Evolutionary conservation across 805 yeast genomes (phyloP).

Genomic region (Pichia gijzeniarum): DNA sequence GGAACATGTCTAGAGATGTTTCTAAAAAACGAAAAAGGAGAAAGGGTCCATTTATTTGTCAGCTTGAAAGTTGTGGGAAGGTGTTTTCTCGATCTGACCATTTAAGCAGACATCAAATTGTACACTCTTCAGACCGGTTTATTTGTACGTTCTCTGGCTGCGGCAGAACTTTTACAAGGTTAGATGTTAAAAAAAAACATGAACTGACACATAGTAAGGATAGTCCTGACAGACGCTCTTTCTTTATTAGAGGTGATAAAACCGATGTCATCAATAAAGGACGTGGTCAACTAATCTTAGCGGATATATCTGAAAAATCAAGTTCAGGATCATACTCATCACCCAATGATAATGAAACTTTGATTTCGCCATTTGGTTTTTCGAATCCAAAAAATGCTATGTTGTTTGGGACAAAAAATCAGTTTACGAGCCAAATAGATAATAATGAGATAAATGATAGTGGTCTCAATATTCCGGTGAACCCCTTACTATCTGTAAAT

Average conservation of each 20-base stretch:
- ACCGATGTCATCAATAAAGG: no score
- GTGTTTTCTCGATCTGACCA: slow-evolving; percentile 54
- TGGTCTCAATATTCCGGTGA: no score
- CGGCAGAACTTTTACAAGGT: slow-evolving; percentile 46
- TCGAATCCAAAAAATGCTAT: neutral
- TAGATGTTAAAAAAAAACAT: slow-evolving; percentile 44
- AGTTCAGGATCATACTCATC: neutral
- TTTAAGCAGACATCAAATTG: slow-evolving; percentile 47
- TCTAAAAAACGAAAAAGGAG: slow-evolving; percentile 14
- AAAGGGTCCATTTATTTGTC: slow-evolving; percentile 25
- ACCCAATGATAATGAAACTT: neutral
- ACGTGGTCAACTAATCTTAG: no score
- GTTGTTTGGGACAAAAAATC: neutral
- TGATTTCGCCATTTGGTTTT: neutral
- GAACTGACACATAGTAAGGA: slow-evolving; percentile 31
- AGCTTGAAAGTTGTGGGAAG: slow-evolving; percentile 41
- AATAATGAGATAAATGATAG: no score
- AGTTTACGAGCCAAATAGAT: no score
- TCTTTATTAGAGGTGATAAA: no score
- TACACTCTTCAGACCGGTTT: slow-evolving; percentile 42
- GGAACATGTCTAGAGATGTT: neutral
- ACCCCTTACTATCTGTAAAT: no score
- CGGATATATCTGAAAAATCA: no score
- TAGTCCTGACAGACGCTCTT: slow-evolving; percentile 1
- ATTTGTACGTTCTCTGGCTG: slow-evolving; percentile 43